phyloP scores from a whole-genome alignment of 2,329 filamentous ascomycete species.

The Pseudopithomyces maydicus region DNA sequence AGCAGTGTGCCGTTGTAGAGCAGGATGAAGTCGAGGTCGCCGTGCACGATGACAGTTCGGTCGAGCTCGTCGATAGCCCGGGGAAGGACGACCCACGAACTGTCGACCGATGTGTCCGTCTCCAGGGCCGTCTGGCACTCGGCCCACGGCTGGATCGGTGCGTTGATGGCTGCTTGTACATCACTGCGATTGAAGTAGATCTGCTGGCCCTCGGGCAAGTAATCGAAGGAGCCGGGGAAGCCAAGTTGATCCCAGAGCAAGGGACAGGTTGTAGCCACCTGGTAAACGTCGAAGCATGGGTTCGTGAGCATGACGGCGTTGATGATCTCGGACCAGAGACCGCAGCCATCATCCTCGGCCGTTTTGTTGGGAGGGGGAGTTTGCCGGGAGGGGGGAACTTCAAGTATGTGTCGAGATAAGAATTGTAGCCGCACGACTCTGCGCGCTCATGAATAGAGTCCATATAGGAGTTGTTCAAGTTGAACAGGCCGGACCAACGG shows the following conservation, averaged over 20 bases:
- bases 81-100: conserved; percentile 65
- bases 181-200: conserved; percentile 75
- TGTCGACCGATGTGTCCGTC: conserved; percentile 60
- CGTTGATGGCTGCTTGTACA: conserved; percentile 72
- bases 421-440: conserved; percentile 65
- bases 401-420: conserved; percentile 65
- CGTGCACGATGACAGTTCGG: conserved; percentile 74
- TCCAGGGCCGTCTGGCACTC: conserved; percentile 60
- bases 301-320: conserved; percentile 63
- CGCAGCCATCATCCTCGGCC: conserved; percentile 57
- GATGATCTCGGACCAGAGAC: conserved; percentile 62
- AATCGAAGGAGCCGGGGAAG: conserved; percentile 68
- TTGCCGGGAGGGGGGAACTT: conserved; percentile 70
- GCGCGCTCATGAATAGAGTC: conserved; percentile 58
- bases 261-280: conserved; percentile 74
- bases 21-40: conserved; percentile 70
- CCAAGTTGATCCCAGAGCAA: conserved; percentile 70
- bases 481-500: conserved; percentile 64
- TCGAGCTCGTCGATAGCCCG: conserved; percentile 74
- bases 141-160: conserved; percentile 61
- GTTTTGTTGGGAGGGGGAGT: conserved; percentile 59
- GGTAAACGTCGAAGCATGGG: conserved; percentile 81
- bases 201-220: conserved; percentile 64
- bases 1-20: conserved; percentile 72
- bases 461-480: conserved; percentile 65